These are phyloP conservation scores for Fraxinus albicans DNA, from an alignment of 305 asterid genomes.

Conservation along the genomic window DNA sequence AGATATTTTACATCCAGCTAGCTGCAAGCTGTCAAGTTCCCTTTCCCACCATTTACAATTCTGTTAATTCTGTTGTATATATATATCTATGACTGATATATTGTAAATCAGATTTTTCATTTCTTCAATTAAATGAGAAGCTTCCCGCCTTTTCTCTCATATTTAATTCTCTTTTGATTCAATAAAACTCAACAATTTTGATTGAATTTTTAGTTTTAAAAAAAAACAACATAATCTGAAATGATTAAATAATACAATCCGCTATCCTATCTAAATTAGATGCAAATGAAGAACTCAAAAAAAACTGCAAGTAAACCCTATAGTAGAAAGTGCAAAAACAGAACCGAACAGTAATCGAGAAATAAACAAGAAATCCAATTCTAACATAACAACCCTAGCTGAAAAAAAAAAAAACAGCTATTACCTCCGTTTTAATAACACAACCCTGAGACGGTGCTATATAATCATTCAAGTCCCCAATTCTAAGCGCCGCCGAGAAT, in stretches of 20 bases:
- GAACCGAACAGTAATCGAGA: neutral
- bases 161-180: too few relatives aligned
- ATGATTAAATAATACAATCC: neutral
- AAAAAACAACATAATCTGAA: neutral
- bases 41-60: too few relatives aligned
- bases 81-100: too few relatives aligned
- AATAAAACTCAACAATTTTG: neutral
- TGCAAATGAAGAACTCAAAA: neutral
- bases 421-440: constrained; percentile 68
- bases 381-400: neutral
- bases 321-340: neutral
- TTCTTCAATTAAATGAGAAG: too few relatives aligned
- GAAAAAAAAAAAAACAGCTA: neutral
- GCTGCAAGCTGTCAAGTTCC: too few relatives aligned
- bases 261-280: neutral
- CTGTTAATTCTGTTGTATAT: too few relatives aligned
- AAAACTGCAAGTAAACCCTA: neutral
- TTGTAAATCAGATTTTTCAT: too few relatives aligned
- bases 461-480: constrained; percentile 93
- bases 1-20: too few relatives aligned
- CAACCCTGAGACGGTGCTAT: constrained; percentile 98
- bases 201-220: neutral
- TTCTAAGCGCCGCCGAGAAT: constrained; percentile 83
- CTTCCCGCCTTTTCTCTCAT: too few relatives aligned
- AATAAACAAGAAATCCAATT: neutral